These are phyloP conservation scores for Cardamine occulta DNA, from an alignment of 345 rosid species.

Conservation along the genomic window DNA sequence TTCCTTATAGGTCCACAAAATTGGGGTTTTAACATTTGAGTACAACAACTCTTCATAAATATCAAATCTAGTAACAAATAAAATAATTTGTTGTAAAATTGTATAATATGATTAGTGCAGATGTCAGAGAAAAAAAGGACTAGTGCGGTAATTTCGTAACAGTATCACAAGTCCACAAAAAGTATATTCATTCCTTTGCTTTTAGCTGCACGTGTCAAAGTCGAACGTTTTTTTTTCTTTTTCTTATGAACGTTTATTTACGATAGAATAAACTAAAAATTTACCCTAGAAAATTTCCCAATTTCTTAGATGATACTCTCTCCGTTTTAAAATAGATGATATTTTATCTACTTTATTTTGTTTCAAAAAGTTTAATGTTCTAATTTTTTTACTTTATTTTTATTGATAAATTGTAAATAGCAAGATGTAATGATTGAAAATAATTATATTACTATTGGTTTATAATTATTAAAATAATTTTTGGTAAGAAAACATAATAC, in stretches of 20 bases:
- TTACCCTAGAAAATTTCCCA: neutral
- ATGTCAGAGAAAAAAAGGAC: neutral
- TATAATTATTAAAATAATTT: too few species aligned
- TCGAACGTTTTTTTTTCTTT: neutral
- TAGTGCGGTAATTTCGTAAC: neutral
- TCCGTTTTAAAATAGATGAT: too few species aligned
- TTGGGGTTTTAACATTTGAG: neutral
- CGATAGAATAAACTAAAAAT: neutral
- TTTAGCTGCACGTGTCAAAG: neutral
- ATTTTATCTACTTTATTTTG: too few species aligned
- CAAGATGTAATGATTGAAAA: too few species aligned
- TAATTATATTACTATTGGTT: too few species aligned
- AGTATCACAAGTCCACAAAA: neutral
- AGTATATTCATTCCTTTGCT: neutral
- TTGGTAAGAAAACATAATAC: too few species aligned
- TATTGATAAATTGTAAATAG: too few species aligned
- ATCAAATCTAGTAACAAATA: neutral
- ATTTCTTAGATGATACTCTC: neutral
- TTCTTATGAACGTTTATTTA: neutral
- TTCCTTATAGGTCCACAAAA: constrained; percentile 2
- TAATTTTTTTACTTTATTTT: too few species aligned
- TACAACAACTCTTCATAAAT: neutral
- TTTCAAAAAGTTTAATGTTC: too few species aligned
- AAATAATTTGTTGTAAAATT: neutral
- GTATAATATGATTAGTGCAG: neutral